Evolutionary conservation across 805 yeast species (phyloP), one percentile per base, ranked within the genome.

Genomic region (Ogataea nonfermentans): DNA sequence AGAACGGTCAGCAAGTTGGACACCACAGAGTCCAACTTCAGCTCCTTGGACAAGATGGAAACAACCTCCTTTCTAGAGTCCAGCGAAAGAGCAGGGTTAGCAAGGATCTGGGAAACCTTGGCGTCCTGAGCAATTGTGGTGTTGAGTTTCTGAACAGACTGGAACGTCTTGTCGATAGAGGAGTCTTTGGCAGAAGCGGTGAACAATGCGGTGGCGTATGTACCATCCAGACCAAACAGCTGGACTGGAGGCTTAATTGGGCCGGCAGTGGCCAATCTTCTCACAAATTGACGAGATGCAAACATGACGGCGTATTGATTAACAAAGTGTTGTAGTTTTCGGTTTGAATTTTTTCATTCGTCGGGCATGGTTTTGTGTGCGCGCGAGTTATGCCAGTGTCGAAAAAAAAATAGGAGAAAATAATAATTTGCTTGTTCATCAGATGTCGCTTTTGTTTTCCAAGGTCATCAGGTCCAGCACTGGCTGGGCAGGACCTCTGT

Each of bases 121-220:
- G 75, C 52, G 64, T 91, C 97, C 49, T 71, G 62, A 35, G 70
- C 57, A 49, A 89, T 60, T 49, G 81, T 67, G 28, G 70, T 60
- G 57, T 71, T 62, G 54, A 93, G 65, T 50, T 76, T 66, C 52
- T 64, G 64, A 57, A 93, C 78, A 29, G 90, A 78, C 55, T 74
- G 73, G 41, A 90, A 81, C 48, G 80, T 67, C 51, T 62, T 62
- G 42, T 81, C 91, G 54, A 89, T 70, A 8, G 87, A 72, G 24
- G 95, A 77, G 54, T 79, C 79, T 74, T 86, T 83, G 52, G 83
- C 83, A 41, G 98, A 83, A 15, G 98, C 97, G 40, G 90, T 74
- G 79, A 81, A 91, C 57, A 93, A 77, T 35, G 99, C 96, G 43
- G 88, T 77, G 55, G 98, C 99, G 68, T 91, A 91, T 51, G 98